Base-by-base conservation (phyloP, 352 stramenopile genomes). In the Globisporangium viniferum region DNA sequence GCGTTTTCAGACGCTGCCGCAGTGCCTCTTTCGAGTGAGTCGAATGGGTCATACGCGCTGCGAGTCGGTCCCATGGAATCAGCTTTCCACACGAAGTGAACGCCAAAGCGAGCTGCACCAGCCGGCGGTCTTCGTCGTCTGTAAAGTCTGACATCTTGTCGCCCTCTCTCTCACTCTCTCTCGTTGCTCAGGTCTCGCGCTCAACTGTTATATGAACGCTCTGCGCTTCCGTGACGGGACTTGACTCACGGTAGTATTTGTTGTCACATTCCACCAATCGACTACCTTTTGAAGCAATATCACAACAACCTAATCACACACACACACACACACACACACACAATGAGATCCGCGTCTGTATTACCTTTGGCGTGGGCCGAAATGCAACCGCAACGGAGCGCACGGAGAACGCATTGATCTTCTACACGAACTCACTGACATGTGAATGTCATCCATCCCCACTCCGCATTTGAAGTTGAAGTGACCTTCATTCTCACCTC, bases 1-100 rank as follows among this genome's bases (percentile, higher is more conserved):
- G 70, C 2, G 80, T 88, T 49, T 88, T 88, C 4, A 88, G 70
- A 18, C 80, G 80, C 70, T 86, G 80, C 2, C 68, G 76, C 12
- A 88, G 66, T 9, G 56, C 71, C 3, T 77, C 62, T 48, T 85
- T 85, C 0, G 63, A 51, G 44, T 84, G 79, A 35, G 67, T 68
- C 2, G 66, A 69, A 49, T 31, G 29, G 51, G 66, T 33, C 74
- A 86, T 85, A 6, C 63, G 54, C n/a, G 62, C 59, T 14, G 65
- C 61, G 5, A 88, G 49, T 20, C 62, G 41, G 3, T 74, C 66
- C 80, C 80, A 88, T 33, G 58, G 9, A 64, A 86, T 76, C 15
- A 73, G 67, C 6, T 41, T 59, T 8, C 64, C 58, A 5, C 57
- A 62, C 33, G 39, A 62, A 35, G 60, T 39, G 39, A 73, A 75